Evolutionary conservation across 108 stramenopile genomes (phyloP), one percentile per base, ranked within the genome.

Genomic region (Cyclostephanos tholiformis): DNA sequence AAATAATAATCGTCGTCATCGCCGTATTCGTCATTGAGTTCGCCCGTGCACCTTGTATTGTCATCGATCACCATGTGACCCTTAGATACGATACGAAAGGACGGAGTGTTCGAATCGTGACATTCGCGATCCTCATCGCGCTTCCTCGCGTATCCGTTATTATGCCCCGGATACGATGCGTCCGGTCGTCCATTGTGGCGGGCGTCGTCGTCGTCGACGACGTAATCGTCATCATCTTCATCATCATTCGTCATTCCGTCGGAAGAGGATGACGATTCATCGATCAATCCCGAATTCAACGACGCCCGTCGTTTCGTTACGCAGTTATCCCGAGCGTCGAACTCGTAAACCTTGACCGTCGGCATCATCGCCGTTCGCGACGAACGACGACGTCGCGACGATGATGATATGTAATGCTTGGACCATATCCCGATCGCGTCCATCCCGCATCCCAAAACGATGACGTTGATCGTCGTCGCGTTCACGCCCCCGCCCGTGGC

Each of bases 351-450:
- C 22, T 62, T 72, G 17, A 71, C 48, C 53, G 3, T 35, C 11
- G 74, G 63, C 14, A 67, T 7, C 23, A 32, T 61, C 16, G n/a
- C n/a, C n/a, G n/a, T n/a, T n/a, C n/a, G n/a, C n/a, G n/a, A n/a
- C n/a, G n/a, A n/a, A n/a, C 16, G 69, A 36, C 46, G 53, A 66
- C 80, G 16, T 26, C 62, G 2, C 30, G 13, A 20, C 53, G 55
- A n/a, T 64, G 6, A n/a, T 44, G 32, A 32, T n/a, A 64, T 14
- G n/a, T 79, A 41, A 49, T 83, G 76, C 38, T 77, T 67, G 22
- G 86, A 80, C 86, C 86, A 94, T 14, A 93, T 29, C 17, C 90
- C 90, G n/a, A 88, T 65, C 2, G 87, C 84, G 69, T 94, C 92
- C 63, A 89, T 71, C 16, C 92, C 92, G 68, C 89, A 87, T 49